Percentiles rank a stretch among this genome's conserved stretches.
Evolutionary conservation across 345 rosid species (phyloP).

Genomic region (Raphanus raphanistrum): DNA sequence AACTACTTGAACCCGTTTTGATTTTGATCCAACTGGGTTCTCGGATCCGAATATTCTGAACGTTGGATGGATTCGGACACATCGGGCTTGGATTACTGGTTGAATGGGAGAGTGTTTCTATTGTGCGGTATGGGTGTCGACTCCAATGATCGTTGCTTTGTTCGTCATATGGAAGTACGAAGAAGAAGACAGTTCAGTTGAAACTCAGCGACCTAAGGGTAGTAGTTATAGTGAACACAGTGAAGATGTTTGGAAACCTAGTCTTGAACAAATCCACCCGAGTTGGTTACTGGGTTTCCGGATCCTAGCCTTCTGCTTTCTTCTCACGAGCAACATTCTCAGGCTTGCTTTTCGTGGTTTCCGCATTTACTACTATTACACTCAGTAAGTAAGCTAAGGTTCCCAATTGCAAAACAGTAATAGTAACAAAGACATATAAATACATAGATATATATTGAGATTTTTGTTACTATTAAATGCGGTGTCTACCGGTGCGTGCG

Average conservation of each 20-base stretch:
- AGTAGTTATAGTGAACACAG: constrained; percentile 16
- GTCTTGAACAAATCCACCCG: constrained; percentile 55
- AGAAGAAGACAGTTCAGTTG: constrained; percentile 31
- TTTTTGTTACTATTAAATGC: too few species aligned
- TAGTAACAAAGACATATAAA: too few species aligned
- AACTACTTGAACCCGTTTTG: too few species aligned
- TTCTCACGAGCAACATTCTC: constrained; percentile 39
- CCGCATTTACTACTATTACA: constrained; percentile 50
- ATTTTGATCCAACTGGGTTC: constrained; percentile 8
- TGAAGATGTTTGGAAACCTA: constrained; percentile 59
- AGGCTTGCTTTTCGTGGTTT: constrained; percentile 43
- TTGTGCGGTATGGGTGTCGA: constrained; percentile 57
- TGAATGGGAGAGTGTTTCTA: constrained; percentile 67
- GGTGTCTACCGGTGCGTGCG: too few species aligned
- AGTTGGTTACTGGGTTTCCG: constrained; percentile 62
- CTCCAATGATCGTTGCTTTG: constrained; percentile 43
- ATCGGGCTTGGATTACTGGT: constrained; percentile 57
- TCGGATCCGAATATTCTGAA: constrained; percentile 27
- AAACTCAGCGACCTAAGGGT: constrained; percentile 35
- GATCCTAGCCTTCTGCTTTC: constrained; percentile 52
- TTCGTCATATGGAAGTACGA: constrained; percentile 55
- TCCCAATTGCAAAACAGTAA: too few species aligned
- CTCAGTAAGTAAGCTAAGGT: constrained; percentile 56
- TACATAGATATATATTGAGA: too few species aligned
- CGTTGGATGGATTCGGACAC: constrained; percentile 28